Conservation (phyloP, 306 rosid species). For the Ochetophila trinervis region DNA sequence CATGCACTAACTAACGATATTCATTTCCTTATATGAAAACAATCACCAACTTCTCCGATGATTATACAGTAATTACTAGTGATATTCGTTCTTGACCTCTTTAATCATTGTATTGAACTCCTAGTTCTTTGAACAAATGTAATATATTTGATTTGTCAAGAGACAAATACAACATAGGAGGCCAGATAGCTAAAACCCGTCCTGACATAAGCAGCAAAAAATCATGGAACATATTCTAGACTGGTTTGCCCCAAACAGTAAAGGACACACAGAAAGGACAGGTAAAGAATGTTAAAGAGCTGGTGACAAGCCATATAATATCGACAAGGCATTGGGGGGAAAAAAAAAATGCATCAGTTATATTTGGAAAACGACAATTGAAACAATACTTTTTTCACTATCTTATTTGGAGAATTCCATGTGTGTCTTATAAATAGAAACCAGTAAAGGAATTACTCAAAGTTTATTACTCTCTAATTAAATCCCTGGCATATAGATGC, state of each 20-base stretch:
- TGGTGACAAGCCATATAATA: slow-evolving; percentile 1
- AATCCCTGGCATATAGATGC: background rate
- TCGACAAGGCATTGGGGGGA: slow-evolving; percentile 4
- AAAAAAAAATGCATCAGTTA: background rate
- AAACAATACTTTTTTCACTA: slow-evolving; percentile 9
- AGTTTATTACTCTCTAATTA: background rate
- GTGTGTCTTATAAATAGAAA: background rate
- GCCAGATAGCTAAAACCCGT: background rate
- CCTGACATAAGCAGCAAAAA: background rate
- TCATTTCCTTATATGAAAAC: background rate
- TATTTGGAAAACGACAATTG: background rate
- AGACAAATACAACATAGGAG: slow-evolving; percentile 1
- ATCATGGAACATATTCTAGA: background rate
- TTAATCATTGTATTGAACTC: background rate
- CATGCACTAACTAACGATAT: background rate
- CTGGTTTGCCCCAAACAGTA: background rate
- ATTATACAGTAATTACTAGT: background rate
- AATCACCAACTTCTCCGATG: background rate
- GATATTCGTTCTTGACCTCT: background rate
- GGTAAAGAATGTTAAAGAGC: slow-evolving; percentile 2
- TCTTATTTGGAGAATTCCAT: background rate
- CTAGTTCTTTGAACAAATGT: background rate
- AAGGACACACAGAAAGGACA: background rate
- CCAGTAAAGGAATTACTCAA: background rate
- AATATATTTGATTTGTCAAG: slow-evolving; percentile 6